Base-by-base conservation (phyloP, 2,329 filamentous ascomycete species). In the Orbilia blumenaviensis region DNA sequence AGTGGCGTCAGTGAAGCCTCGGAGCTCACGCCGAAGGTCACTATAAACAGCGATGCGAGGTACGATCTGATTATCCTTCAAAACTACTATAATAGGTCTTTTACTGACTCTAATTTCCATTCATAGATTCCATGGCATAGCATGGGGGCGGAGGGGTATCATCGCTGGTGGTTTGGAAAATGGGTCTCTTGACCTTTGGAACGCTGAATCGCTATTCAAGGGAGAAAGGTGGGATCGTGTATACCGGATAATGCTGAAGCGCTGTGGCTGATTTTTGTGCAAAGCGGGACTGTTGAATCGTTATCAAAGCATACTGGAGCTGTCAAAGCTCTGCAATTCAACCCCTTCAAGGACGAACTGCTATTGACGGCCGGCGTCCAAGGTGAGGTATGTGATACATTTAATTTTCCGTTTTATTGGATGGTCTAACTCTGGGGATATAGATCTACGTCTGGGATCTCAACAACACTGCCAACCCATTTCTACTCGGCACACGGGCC, bases 121-220 rank as follows among this genome's bases (percentile, higher is more conserved):
- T 77, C 50, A 46, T 81, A 97, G 95, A 81, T 99, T 99, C 84
- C 95, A 97, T 83, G 95, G 98, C 82, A 91, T 99, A 82, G 93
- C 94, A 76, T 99, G 95, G 95, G 91, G 93, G 68, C 90, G 92
- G 12, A 88, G 89, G 79, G 95, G 96, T 79, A 91, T 99, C 82
- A 95, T 99, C 84, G 95, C 95, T 63, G 95, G 94, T 82, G 95
- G 93, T 78, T 87, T 98, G 78, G 96, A 99, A 83, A 97, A 94
- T 84, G 95, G 96, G 75, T 91, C 93, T 41, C 87, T 99, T 78
- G 92, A 96, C 81, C 85, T 99, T 34, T 99, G 94, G 93, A 94
- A 97, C 83, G 95, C 93, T 41, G 91, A 89, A 81, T 90, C 89
- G 82, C 84, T 91, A 79, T 83, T 87, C 68, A 84, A 82, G 78